phyloP scores from a whole-genome alignment of 192 early-diverging fungal species.

The Anaeromyces robustus region DNA sequence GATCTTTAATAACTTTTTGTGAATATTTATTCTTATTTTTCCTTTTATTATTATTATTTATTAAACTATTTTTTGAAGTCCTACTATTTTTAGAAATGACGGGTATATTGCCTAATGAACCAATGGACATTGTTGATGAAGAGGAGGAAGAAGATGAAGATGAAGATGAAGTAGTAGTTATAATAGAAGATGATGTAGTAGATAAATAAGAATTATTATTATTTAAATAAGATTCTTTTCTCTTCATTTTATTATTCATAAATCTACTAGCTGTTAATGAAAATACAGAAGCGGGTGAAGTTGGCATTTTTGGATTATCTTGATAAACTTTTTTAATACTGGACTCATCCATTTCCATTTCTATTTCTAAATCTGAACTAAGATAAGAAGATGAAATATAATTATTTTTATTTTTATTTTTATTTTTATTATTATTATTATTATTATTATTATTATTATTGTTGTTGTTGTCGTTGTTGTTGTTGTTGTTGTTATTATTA shows the following conservation, averaged over 20 bases:
- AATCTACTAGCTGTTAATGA: neutral
- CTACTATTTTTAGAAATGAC: neutral
- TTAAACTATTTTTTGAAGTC: neutral
- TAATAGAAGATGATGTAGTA: neutral
- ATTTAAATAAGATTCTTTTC: neutral
- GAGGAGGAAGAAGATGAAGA: too few relatives aligned
- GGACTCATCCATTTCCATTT: neutral
- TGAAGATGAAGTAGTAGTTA: too few relatives aligned
- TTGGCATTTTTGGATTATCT: neutral
- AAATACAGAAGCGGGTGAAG: neutral
- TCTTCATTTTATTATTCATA: neutral
- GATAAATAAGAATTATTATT: neutral
- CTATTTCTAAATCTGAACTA: neutral
- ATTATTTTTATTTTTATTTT: too few relatives aligned
- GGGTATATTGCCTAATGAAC: neutral
- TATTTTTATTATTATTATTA: too few relatives aligned
- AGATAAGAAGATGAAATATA: too few relatives aligned
- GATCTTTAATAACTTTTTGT: too few relatives aligned
- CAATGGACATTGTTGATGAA: neutral
- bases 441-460: too few relatives aligned
- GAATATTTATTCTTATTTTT: too few relatives aligned
- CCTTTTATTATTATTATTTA: too few relatives aligned
- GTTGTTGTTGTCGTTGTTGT: too few relatives aligned
- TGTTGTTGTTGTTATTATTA: too few relatives aligned
- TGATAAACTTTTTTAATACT: neutral